Percentiles rank a stretch among this genome's conserved stretches.
These are phyloP conservation scores for Globisporangium cederbergense DNA, from an alignment of 352 stramenopile species.

Conservation along the genomic window DNA sequence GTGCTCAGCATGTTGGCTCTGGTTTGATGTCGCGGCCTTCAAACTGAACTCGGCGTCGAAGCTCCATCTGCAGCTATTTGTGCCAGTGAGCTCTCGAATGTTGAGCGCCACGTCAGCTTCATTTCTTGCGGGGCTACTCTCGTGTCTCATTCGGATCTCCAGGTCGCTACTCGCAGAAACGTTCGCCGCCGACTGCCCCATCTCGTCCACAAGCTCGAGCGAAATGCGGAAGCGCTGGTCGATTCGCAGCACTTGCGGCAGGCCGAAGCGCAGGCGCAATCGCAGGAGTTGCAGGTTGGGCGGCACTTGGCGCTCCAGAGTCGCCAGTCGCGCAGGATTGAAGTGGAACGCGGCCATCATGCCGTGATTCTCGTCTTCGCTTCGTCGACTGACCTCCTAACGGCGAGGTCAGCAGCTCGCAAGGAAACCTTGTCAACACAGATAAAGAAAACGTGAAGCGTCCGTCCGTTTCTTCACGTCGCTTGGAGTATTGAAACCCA, in stretches of 20 bases:
- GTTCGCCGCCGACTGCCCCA: constrained; percentile 28
- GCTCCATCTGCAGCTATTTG: constrained; percentile 1
- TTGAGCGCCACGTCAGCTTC: neutral
- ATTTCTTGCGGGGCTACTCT: neutral
- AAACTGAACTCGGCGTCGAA: constrained; percentile 11
- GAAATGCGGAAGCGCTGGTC: constrained; percentile 31
- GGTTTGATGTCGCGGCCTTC: neutral
- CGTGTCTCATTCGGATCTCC: constrained; percentile 3
- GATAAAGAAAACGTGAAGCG: too few relatives aligned
- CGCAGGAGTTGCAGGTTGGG: constrained; percentile 28
- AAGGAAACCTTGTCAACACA: too few relatives aligned
- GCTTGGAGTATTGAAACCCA: neutral
- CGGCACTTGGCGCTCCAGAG: constrained; percentile 16
- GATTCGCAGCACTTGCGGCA: constrained; percentile 21
- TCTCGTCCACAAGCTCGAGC: constrained; percentile 57
- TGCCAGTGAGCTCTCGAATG: neutral
- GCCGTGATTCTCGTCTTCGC: neutral
- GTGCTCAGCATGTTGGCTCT: neutral
- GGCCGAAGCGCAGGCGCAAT: constrained; percentile 45
- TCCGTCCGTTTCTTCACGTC: too few relatives aligned
- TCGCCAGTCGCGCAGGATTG: constrained; percentile 9
- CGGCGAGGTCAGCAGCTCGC: too few relatives aligned
- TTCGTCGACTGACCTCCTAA: too few relatives aligned
- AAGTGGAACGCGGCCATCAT: constrained; percentile 17
- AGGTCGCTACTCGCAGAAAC: neutral